Percentiles rank a stretch among this genome's conserved stretches.
phyloP scores from a whole-genome alignment of 164 flowering plant genomes.

The Euptelea pleiosperma region DNA sequence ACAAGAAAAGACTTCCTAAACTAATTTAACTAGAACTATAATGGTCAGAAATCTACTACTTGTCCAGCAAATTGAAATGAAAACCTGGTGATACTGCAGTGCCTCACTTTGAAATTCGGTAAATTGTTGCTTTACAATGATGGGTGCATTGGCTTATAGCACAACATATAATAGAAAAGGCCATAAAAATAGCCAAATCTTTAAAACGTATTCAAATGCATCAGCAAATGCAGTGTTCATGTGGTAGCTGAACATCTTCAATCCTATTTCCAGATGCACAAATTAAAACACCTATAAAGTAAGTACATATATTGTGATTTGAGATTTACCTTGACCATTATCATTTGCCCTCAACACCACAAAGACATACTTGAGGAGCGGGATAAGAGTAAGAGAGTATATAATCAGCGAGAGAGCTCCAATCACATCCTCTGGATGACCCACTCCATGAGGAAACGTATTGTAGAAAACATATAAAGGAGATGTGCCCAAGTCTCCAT shows the following conservation, averaged over 20 bases:
- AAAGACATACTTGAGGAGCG: slow-evolving; percentile 85
- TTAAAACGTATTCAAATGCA: neutral
- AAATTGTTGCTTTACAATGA: too few relatives aligned
- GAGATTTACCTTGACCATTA: slow-evolving; percentile 81
- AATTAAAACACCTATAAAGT: neutral
- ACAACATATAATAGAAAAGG: too few relatives aligned
- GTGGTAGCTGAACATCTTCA: neutral
- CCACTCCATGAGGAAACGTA: slow-evolving; percentile 69
- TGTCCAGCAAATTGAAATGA: too few relatives aligned
- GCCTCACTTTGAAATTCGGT: too few relatives aligned
- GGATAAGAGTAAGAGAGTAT: slow-evolving; percentile 86
- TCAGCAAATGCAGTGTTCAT: neutral
- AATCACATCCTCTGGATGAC: slow-evolving; percentile 72
- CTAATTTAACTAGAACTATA: too few relatives aligned
- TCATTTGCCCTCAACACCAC: slow-evolving; percentile 85
- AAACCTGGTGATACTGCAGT: too few relatives aligned
- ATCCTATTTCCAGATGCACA: neutral
- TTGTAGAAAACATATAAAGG: slow-evolving; percentile 96
- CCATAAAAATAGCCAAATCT: neutral
- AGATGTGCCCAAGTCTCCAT: slow-evolving; percentile 98
- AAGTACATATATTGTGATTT: neutral
- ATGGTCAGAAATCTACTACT: too few relatives aligned
- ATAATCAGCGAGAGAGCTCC: slow-evolving; percentile 95
- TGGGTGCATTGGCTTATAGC: too few relatives aligned
- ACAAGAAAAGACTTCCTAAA: too few relatives aligned